Evolutionary conservation across 352 stramenopile species (phyloP).

Genomic region (Phytophthora podocarpi): DNA sequence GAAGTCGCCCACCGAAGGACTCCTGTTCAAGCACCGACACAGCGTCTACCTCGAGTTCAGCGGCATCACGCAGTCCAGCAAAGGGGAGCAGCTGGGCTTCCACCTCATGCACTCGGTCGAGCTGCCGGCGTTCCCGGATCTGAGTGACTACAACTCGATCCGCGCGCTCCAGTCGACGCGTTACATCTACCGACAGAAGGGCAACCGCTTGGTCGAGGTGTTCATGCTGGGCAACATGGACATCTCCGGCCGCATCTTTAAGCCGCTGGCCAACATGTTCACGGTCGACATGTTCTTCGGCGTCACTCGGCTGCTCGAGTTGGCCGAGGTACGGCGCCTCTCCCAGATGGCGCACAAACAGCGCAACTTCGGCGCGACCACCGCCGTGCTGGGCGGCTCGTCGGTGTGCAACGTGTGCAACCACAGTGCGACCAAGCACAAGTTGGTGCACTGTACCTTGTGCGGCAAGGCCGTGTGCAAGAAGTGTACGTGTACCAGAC

Average conservation of each 20-base stretch:
- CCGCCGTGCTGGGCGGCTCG: slow-evolving; percentile 21
- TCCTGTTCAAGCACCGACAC: slow-evolving; percentile 59
- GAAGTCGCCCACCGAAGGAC: slow-evolving; percentile 47
- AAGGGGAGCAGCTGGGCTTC: slow-evolving; percentile 60
- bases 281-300: slow-evolving; percentile 48
- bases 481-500: slow-evolving; percentile 48
- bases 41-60: slow-evolving; percentile 63
- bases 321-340: slow-evolving; percentile 59
- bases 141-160: slow-evolving; percentile 58
- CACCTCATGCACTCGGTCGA: slow-evolving; percentile 77
- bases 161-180: slow-evolving; percentile 53
- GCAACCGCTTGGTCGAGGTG: slow-evolving; percentile 53
- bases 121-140: slow-evolving; percentile 54
- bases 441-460: slow-evolving; percentile 48
- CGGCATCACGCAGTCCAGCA: slow-evolving; percentile 46
- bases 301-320: slow-evolving; percentile 49
- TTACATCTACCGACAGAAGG: slow-evolving; percentile 66
- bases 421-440: slow-evolving; percentile 38
- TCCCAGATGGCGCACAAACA: slow-evolving; percentile 54
- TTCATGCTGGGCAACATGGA: slow-evolving; percentile 68
- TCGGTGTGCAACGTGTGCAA: slow-evolving; percentile 40
- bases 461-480: slow-evolving; percentile 55
- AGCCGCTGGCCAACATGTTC: slow-evolving; percentile 48
- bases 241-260: slow-evolving; percentile 47
- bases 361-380: slow-evolving; percentile 27